A percentile compares a stretch with the other conserved stretches of the same genome.
These are phyloP conservation scores for Saccharum spontaneum DNA, from an alignment of 176 grass and related monocot genomes.

Conservation along the genomic window DNA sequence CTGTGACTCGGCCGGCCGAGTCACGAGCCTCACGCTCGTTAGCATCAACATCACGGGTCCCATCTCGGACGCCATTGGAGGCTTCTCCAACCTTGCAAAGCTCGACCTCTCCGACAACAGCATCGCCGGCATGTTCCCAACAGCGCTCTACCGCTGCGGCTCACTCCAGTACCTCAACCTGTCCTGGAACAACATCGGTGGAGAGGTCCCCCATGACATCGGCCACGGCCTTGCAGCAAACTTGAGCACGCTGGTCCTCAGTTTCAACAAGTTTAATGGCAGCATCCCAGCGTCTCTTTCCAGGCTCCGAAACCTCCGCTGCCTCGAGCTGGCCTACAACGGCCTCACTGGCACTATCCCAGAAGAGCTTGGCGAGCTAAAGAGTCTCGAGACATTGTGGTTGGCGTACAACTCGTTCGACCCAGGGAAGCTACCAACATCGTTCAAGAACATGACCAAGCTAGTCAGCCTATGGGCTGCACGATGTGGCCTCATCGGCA, in stretches of 20 bases:
- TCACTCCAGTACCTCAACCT: conserved; percentile 37
- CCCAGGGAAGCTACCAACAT: conserved; percentile 1
- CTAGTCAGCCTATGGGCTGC: conserved; percentile 1
- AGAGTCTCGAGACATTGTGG: not conserved
- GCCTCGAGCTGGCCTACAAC: not conserved
- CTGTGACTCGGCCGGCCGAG: conserved; percentile 17
- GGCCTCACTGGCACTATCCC: not conserved
- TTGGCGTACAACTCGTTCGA: not conserved
- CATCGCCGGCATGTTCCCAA: conserved; percentile 13
- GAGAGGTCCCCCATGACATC: conserved; percentile 46
- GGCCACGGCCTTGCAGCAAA: not conserved
- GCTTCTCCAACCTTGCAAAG: not conserved
- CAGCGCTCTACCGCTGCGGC: conserved; percentile 29
- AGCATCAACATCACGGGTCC: conserved; percentile 1
- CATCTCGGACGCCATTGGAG: conserved; percentile 44
- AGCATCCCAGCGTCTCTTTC: not conserved
- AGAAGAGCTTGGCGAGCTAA: not conserved
- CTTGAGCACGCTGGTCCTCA: not conserved
- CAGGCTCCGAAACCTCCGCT: not conserved
- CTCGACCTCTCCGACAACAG: not conserved
- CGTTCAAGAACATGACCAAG: conserved; percentile 44
- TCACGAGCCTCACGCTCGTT: conserved; percentile 27
- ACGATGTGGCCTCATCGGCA: conserved; percentile 30
- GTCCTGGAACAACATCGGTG: conserved; percentile 36
- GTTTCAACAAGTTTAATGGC: not conserved